phyloP scores from a whole-genome alignment of 176 grass and related monocot genomes.

The Areca catechu region DNA sequence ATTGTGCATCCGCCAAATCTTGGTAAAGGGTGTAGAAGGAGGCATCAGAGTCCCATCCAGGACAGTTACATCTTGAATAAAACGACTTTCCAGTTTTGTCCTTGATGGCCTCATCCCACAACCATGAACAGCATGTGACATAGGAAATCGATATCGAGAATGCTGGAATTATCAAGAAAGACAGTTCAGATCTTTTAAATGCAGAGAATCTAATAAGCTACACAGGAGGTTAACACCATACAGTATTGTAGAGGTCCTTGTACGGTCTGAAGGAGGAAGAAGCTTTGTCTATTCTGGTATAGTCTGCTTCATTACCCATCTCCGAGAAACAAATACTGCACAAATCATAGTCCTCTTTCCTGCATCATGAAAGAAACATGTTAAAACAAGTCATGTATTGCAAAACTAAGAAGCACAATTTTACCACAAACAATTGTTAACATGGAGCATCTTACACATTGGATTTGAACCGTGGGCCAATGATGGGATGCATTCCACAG shows the following conservation, averaged over 20 bases:
- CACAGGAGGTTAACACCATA: no score
- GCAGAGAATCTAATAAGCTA: no score
- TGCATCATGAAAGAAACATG: neutral
- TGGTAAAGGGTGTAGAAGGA: slow-evolving; percentile 54
- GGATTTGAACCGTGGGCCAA: neutral
- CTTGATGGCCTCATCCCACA: slow-evolving; percentile 23
- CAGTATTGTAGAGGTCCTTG: neutral
- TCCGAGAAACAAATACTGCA: neutral
- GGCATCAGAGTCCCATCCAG: slow-evolving; percentile 66
- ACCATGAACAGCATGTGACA: neutral
- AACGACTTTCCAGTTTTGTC: slow-evolving; percentile 40
- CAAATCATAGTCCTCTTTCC: neutral
- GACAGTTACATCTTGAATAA: slow-evolving; percentile 63
- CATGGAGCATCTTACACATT: neutral
- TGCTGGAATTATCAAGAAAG: slow-evolving; percentile 27
- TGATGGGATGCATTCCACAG: neutral
- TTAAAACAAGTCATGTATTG: neutral
- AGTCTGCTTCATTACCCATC: neutral
- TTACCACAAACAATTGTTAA: neutral
- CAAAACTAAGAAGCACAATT: neutral
- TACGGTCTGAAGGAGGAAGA: neutral
- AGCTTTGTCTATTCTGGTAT: neutral
- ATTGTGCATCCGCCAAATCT: slow-evolving; percentile 81
- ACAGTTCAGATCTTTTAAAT: no score
- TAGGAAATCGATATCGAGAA: slow-evolving; percentile 2